phyloP scores from a whole-genome alignment of 2,329 filamentous ascomycete species.

The Arthrobotrys pseudoclavata region DNA sequence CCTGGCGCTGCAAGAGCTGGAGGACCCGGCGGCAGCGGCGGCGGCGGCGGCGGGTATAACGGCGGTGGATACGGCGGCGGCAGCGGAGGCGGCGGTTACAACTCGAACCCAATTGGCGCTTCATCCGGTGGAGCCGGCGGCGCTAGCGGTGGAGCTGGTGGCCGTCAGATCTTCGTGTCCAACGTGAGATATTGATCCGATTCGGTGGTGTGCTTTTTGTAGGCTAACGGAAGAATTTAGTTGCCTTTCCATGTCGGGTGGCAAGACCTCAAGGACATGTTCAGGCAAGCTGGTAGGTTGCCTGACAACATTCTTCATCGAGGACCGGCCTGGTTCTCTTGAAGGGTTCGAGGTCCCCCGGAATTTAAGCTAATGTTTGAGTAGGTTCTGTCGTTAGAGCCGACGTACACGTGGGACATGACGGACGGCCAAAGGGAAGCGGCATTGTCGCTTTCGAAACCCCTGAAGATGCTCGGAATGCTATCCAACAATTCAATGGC shows the following conservation, averaged over 20 bases:
- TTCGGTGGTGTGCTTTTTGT: conserved; percentile 59
- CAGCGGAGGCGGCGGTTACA: conserved; percentile 68
- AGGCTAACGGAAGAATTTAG: conserved; percentile 69
- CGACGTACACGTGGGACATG: conserved; percentile 91
- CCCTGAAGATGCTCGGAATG: conserved; percentile 92
- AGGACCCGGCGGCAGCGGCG: conserved; percentile 65
- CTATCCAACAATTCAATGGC: conserved; percentile 97
- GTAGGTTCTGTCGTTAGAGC: conserved; percentile 88
- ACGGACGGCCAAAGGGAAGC: conserved; percentile 94
- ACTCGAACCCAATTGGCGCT: conserved; percentile 24
- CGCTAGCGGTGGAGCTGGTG: conserved; percentile 71
- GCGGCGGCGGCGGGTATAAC: conserved; percentile 64
- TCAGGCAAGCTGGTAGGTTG: conserved; percentile 91
- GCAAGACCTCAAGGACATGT: conserved; percentile 99
- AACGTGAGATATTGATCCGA: conserved; percentile 81
- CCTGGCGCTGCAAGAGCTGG: conserved; percentile 71
- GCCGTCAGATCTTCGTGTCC: conserved; percentile 94
- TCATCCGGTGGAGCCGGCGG: conserved; percentile 66
- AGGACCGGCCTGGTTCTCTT: not conserved
- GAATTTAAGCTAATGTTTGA: conserved; percentile 21
- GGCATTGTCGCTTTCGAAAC: conserved; percentile 97
- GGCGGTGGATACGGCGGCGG: conserved; percentile 65
- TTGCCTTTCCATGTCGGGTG: conserved; percentile 97
- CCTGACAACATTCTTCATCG: conserved; percentile 6
- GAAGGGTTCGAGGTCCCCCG: conserved; percentile 5